Conservation (phyloP, 176 grass and related monocot genomes). For the Juncus effusus region DNA sequence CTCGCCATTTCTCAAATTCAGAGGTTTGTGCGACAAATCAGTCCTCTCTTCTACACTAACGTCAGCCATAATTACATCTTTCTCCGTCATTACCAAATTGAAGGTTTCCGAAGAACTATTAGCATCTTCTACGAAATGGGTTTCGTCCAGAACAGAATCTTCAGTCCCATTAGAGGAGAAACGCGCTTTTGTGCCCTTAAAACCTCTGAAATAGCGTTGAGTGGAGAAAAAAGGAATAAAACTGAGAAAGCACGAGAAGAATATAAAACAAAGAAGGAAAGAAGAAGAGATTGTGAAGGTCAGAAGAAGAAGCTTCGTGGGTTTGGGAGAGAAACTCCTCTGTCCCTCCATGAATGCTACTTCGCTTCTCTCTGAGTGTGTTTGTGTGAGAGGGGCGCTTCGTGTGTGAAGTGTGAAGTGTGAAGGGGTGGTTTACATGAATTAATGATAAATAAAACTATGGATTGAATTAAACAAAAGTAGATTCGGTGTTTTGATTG, state of each 20-base stretch:
- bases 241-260: conserved; percentile 51
- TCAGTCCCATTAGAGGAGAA: conserved; percentile 10
- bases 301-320: conserved; percentile 43
- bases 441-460: too few species aligned
- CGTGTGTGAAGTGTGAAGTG: too few species aligned
- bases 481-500: too few species aligned
- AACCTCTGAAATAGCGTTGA: not conserved
- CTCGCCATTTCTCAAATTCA: conserved; percentile 9
- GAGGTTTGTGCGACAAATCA: conserved; percentile 33
- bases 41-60: not conserved
- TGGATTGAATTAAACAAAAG: too few species aligned
- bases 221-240: conserved; percentile 34
- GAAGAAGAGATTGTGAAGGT: conserved; percentile 53
- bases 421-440: too few species aligned
- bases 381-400: not conserved
- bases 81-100: not conserved
- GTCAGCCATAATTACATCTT: conserved; percentile 13
- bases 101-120: conserved; percentile 30
- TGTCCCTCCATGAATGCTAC: conserved; percentile 47
- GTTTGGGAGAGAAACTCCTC: conserved; percentile 40
- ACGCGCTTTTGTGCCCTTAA: too few species aligned
- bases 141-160: conserved; percentile 23
- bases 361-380: not conserved
- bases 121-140: not conserved
- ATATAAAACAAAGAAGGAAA: conserved; percentile 61